A percentile compares a stretch with the other conserved stretches of the same genome.
phyloP scores from a whole-genome alignment of 2,329 filamentous ascomycete genomes.

The Diaporthe ilicicola region DNA sequence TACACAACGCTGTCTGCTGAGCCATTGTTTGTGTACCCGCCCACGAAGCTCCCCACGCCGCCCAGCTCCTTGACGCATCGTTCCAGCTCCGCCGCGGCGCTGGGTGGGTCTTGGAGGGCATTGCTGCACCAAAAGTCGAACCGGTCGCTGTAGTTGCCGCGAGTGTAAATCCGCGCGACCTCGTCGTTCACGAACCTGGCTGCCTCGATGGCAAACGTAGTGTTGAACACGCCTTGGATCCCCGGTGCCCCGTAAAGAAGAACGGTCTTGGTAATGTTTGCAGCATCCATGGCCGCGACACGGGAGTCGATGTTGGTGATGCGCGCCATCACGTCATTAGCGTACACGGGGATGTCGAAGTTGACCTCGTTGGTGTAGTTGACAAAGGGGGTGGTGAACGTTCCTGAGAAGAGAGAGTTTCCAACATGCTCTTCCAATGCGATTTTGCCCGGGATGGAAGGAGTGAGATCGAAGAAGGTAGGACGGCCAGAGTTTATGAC shows the following conservation, averaged over 20 bases:
- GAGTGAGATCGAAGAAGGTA: slow-evolving; percentile 3
- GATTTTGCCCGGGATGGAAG: slow-evolving; percentile 12
- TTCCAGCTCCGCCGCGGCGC: slow-evolving; percentile 36
- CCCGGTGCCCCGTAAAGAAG: slow-evolving; percentile 33
- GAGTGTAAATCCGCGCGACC: slow-evolving; percentile 28
- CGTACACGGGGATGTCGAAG: slow-evolving; percentile 31
- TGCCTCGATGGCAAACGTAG: slow-evolving; percentile 27
- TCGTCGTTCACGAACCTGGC: slow-evolving; percentile 35
- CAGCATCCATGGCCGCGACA: slow-evolving; percentile 33
- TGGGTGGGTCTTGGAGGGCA: slow-evolving; percentile 34
- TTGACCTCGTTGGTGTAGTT: slow-evolving; percentile 20
- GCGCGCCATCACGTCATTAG: slow-evolving; percentile 24
- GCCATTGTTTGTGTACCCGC: slow-evolving; percentile 28
- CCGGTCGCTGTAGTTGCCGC: slow-evolving; percentile 32
- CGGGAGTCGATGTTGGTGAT: slow-evolving; percentile 26
- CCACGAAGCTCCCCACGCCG: slow-evolving; percentile 33
- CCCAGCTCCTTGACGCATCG: slow-evolving; percentile 34
- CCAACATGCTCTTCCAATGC: slow-evolving; percentile 25
- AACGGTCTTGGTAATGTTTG: slow-evolving; percentile 32
- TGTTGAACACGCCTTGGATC: slow-evolving; percentile 37
- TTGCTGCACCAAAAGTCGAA: slow-evolving; percentile 37
- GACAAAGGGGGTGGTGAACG: neutral
- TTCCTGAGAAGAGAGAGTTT: slow-evolving; percentile 7
- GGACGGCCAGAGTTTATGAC: slow-evolving; percentile 21
- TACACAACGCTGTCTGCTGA: slow-evolving; percentile 11